Percentiles rank a stretch among this genome's conserved stretches.
Evolutionary conservation across 2,329 filamentous ascomycete species (phyloP).

Genomic region (Fusarium sp.): DNA sequence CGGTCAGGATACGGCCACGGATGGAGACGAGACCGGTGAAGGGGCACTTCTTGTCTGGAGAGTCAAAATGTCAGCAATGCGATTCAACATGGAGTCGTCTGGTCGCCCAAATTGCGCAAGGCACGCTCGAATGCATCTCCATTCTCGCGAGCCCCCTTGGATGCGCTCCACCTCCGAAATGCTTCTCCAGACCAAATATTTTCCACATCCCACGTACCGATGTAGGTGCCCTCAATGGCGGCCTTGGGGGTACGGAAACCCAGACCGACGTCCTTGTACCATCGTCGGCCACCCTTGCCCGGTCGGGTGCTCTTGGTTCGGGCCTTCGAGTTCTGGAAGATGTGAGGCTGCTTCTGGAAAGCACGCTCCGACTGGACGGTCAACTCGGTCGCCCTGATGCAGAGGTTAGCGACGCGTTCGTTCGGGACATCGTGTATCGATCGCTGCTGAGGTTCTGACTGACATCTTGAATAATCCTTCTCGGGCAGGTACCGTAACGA

Average conservation of each 20-base stretch:
- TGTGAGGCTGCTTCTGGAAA: conserved; percentile 99
- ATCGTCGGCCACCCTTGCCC: conserved; percentile 92
- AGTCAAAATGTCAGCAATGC: conserved; percentile 42
- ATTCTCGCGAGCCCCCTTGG: neutral
- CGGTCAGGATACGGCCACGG: conserved; percentile 99
- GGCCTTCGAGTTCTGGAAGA: conserved; percentile 98
- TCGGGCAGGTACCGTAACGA: conserved; percentile 54
- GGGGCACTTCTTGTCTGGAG: conserved; percentile 99
- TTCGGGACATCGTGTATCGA: conserved; percentile 34
- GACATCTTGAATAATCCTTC: conserved; percentile 60
- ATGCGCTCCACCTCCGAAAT: conserved; percentile 8
- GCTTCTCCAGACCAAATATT: conserved; percentile 16
- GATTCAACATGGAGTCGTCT: neutral
- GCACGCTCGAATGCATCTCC: neutral
- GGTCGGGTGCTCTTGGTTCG: conserved; percentile 86
- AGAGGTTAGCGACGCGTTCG: conserved; percentile 48
- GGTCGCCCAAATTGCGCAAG: neutral
- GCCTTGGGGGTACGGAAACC: conserved; percentile 99
- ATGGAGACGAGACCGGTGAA: conserved; percentile 99
- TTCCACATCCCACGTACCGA: conserved; percentile 77
- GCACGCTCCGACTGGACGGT: conserved; percentile 99
- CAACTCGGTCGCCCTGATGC: conserved; percentile 94
- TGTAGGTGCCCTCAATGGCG: conserved; percentile 99
- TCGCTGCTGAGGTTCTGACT: conserved; percentile 44
- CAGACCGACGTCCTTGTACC: conserved; percentile 99